Evolutionary conservation across 345 rosid species (phyloP).

Genomic region (Populus davidiana): DNA sequence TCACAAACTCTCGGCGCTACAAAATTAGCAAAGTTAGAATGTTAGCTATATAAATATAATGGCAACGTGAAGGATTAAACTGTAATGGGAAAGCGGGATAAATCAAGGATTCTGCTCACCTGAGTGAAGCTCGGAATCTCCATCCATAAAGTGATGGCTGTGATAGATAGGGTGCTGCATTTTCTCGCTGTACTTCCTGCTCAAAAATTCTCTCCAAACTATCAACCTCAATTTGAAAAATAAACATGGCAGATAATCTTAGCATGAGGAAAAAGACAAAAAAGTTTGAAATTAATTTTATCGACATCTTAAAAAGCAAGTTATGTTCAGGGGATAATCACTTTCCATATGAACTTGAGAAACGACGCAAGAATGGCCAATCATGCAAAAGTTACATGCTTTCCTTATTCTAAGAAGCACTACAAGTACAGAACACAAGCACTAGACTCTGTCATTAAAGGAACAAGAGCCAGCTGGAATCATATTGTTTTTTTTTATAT

Average conservation of each 20-base stretch:
- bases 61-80: not conserved
- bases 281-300: not conserved
- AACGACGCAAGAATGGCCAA: not conserved
- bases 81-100: not conserved
- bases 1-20: slow-evolving; percentile 47
- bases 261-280: not conserved
- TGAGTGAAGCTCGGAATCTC: slow-evolving; percentile 63
- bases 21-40: not conserved
- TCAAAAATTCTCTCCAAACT: not conserved
- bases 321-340: not conserved
- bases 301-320: not conserved
- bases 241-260: not conserved
- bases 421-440: not conserved
- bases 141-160: slow-evolving; percentile 44
- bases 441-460: slow-evolving; percentile 14
- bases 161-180: slow-evolving; percentile 42
- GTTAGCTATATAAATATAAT: not conserved
- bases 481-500: not conserved
- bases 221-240: not conserved
- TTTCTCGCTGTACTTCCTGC: slow-evolving; percentile 60
- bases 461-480: slow-evolving; percentile 18
- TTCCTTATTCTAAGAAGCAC: not conserved
- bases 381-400: not conserved
- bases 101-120: slow-evolving; percentile 30
- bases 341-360: not conserved